Evolutionary conservation across 2,329 filamentous ascomycete species (phyloP), one percentile per base, ranked within the genome.

Genomic region (Cladosporium sp.): DNA sequence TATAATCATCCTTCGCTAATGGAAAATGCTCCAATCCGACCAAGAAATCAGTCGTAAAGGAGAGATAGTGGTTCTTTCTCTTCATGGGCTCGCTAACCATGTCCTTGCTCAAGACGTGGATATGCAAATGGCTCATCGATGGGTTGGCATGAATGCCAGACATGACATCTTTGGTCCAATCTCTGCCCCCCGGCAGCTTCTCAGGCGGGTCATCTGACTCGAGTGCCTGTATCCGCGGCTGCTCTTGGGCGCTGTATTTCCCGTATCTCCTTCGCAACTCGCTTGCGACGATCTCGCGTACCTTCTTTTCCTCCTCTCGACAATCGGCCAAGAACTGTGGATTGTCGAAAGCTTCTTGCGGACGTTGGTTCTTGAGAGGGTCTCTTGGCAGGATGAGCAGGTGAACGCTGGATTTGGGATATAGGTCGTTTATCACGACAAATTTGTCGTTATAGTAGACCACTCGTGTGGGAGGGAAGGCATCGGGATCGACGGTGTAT

Each of bases 21-120:
- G 93, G 92, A 43, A 96, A 92, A 53, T 91, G 87, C 18, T 83
- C 83, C 20, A 97, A 63, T 13, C 79, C 76, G 11, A 97, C 80
- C 18, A 99, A 80, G 66, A 97, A 99, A 3, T 80, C 80, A 47
- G 91, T 95, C 27, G 81, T 83, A 70, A 97, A 97, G 56, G 87
- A 93, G 64, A 93, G 89, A 71, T 96, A 97, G 70, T 97, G 93
- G 67, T 90, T 92, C 56, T 83, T 78, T 64, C 92, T 84, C 70
- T 85, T 88, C 68, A 96, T 58, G 40, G 77, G 78, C 9, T 80
- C 77, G 32, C 85, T 89, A 60, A 82, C 77, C 76, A 88, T 85
- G 66, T 99, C 93, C 15, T 82, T 75, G 34, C 87, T 89, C 51
- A 97, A 71, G 24, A 97, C 82, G 68, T 99, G 93, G 3, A 97